Conservation (phyloP, 768 basidiomycete species). For the Tylopilus cervinicoccineus region DNA sequence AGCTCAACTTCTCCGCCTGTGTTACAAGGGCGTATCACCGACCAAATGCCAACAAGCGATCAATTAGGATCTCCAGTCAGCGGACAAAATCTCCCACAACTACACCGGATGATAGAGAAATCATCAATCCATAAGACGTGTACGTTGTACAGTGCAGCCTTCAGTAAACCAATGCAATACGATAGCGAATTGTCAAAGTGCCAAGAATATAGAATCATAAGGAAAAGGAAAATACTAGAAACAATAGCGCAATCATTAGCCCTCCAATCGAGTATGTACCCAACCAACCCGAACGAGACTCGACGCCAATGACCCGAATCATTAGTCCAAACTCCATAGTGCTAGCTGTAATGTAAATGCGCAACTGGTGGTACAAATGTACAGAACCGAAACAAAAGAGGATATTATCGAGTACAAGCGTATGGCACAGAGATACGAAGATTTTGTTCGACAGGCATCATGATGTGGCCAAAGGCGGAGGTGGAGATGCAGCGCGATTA, state of each 20-base stretch:
- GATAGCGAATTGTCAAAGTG: slow-evolving; percentile 25
- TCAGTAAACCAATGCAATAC: slow-evolving; percentile 29
- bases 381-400: slow-evolving; percentile 21
- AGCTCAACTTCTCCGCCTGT: neutral
- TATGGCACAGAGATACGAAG: slow-evolving; percentile 30
- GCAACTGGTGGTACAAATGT: slow-evolving; percentile 33
- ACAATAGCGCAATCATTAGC: slow-evolving; percentile 29
- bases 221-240: slow-evolving; percentile 15
- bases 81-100: neutral
- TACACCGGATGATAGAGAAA: neutral
- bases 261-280: slow-evolving; percentile 28
- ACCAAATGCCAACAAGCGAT: neutral
- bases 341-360: slow-evolving; percentile 34
- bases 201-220: slow-evolving; percentile 30
- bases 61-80: neutral
- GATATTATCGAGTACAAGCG: slow-evolving; percentile 31
- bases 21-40: slow-evolving; percentile 6
- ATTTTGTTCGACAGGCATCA: slow-evolving; percentile 21
- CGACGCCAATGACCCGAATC: slow-evolving; percentile 25
- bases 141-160: slow-evolving; percentile 27
- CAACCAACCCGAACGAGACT: slow-evolving; percentile 27
- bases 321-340: slow-evolving; percentile 34
- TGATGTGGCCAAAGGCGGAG: slow-evolving; percentile 11
- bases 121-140: slow-evolving; percentile 12
- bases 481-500: slow-evolving; percentile 30